Evolutionary conservation across 2,329 filamentous ascomycete species (phyloP).

Genomic region (Aspergillus pseudoterreus): DNA sequence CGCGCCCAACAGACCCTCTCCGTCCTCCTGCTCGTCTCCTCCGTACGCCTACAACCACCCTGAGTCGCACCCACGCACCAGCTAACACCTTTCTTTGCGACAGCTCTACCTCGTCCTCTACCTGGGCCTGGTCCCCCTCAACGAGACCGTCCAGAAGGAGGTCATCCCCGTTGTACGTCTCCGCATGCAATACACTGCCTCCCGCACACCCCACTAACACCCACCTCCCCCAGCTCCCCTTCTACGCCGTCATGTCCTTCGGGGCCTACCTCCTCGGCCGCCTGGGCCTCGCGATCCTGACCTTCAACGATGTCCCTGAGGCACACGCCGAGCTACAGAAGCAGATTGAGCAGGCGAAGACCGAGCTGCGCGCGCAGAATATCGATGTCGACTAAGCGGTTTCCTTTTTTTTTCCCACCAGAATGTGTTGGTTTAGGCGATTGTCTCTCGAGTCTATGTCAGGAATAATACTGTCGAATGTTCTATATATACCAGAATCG

Average conservation of each 20-base stretch:
- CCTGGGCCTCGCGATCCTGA: constrained; percentile 87
- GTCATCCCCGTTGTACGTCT: constrained; percentile 80
- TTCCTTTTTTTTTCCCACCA: constrained; percentile 2
- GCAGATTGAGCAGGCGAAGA: constrained; percentile 61
- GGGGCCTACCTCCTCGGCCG: constrained; percentile 89
- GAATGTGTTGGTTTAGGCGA: background rate
- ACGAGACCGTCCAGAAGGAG: constrained; percentile 72
- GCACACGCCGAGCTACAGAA: constrained; percentile 85
- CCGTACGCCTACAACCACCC: constrained; percentile 55
- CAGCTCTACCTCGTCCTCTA: constrained; percentile 88
- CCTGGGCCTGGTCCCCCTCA: constrained; percentile 77
- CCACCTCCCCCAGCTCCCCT: constrained; percentile 64
- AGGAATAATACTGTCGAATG: no score
- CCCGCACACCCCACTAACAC: constrained; percentile 4
- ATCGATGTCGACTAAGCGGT: constrained; percentile 40
- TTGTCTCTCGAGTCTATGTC: no score
- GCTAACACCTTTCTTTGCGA: constrained; percentile 9
- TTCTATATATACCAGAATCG: no score
- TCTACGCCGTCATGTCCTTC: constrained; percentile 88
- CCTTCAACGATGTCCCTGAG: constrained; percentile 92
- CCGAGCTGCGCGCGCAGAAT: constrained; percentile 39
- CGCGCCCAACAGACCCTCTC: constrained; percentile 91
- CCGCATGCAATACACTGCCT: background rate
- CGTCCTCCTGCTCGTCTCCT: constrained; percentile 79
- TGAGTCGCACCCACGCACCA: constrained; percentile 6